Evolutionary conservation across 2,329 filamentous ascomycete genomes (phyloP).

Genomic region (Cladorrhinum sp.): DNA sequence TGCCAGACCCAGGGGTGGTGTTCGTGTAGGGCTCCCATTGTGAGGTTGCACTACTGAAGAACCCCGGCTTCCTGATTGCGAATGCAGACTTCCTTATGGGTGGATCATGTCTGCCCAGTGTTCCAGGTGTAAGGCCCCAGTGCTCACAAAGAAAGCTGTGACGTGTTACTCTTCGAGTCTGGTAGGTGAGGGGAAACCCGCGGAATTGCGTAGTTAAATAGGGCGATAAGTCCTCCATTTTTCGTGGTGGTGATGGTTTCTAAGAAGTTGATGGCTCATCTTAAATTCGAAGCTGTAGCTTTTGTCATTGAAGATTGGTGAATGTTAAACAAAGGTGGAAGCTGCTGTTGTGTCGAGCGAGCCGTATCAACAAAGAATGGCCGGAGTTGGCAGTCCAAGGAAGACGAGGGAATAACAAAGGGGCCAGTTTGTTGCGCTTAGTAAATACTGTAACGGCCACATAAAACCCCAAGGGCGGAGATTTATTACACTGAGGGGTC

Average conservation of each 20-base stretch:
- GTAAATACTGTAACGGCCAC: no score
- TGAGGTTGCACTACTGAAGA: neutral
- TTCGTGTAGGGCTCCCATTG: neutral
- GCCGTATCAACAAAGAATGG: neutral
- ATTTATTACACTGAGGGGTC: no score
- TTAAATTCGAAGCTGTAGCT: neutral
- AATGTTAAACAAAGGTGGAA: neutral
- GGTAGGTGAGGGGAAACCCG: neutral
- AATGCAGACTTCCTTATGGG: neutral
- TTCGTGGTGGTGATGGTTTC: neutral
- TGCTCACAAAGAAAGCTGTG: neutral
- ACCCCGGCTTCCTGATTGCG: neutral
- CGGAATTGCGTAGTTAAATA: neutral
- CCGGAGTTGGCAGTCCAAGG: neutral
- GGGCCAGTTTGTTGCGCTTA: no score
- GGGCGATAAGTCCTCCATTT: neutral
- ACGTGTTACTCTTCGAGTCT: neutral
- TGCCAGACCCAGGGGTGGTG: neutral
- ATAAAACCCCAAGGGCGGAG: no score
- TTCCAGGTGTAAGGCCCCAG: neutral
- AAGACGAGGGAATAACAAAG: neutral
- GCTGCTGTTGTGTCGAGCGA: neutral
- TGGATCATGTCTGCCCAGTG: neutral
- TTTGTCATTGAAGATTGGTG: neutral
- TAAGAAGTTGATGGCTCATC: neutral